Base-by-base conservation (phyloP, 768 basidiomycete species). In the Lentinus brumalis region DNA sequence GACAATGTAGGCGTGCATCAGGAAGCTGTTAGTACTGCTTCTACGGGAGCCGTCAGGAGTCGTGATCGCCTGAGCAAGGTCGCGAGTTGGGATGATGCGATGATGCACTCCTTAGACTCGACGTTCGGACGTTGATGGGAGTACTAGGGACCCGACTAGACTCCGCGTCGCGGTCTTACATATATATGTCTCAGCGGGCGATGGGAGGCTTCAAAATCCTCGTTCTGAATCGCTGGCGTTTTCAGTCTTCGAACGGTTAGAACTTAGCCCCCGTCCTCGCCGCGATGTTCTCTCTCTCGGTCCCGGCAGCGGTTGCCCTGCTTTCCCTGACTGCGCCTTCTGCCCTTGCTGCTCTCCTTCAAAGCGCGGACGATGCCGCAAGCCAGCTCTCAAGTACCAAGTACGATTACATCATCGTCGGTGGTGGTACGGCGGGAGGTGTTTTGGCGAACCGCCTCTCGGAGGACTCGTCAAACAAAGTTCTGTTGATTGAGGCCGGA, bases 401-500 rank as follows among this genome's bases (percentile, higher is more conserved):
- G 31, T 58, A 50, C 31, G 57, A 58, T 30, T 58, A 42, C 39
- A 51, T 58, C 39, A 51, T 58, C 39, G 44, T 54, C 16, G 51
- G 59, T 15, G 64, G 29, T n/a, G 62, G 62, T 11, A 18, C 62
- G 3, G 62, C 46, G 8, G 62, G 62, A 26, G 50, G 50, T 46
- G 62, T 60, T n/a, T 5, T 63, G 21, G 62, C 62, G 9, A 56
- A 51, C n/a, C 31, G 62, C 4, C 53, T 63, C 21, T 30, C 62
- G 26, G 62, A 63, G 44, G 42, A 56, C n/a, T 39, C 57, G 15
- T 16, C 15, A n/a, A 29, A 47, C n/a, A 35, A 29, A 14, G 62
- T 63, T 42, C 53, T 63, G 12, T 18, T 63, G 16, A 31, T 63
- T 3, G 62, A 63, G 51, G 62, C 62, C 16, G 62, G 62, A n/a